Evolutionary conservation across 345 rosid genomes (phyloP).

Genomic region (Cardamine occulta): DNA sequence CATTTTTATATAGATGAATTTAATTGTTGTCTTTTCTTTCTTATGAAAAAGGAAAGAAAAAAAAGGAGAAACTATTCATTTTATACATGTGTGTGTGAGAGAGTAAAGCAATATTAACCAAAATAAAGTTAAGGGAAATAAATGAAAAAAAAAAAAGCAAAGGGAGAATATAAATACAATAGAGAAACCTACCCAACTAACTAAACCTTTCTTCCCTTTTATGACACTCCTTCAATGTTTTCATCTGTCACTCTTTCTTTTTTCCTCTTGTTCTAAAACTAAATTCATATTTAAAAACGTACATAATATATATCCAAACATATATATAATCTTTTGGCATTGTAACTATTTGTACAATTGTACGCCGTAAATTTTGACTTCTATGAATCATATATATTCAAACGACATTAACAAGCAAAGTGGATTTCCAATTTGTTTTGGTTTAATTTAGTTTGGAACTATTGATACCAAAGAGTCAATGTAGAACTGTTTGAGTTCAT

Average conservation of each 20-base stretch:
- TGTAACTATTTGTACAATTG: no score
- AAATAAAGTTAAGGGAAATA: slow-evolving; percentile 42
- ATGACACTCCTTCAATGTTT: slow-evolving; percentile 84
- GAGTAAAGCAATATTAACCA: slow-evolving; percentile 29
- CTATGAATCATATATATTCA: background rate
- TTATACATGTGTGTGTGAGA: slow-evolving; percentile 48
- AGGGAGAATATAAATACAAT: slow-evolving; percentile 57
- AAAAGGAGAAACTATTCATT: slow-evolving; percentile 36
- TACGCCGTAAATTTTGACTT: background rate
- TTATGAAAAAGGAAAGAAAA: background rate
- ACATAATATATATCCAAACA: background rate
- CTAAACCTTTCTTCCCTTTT: slow-evolving; percentile 58
- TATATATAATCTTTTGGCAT: background rate
- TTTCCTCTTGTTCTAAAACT: slow-evolving; percentile 9
- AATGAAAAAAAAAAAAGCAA: slow-evolving; percentile 18
- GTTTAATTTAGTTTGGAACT: slow-evolving; percentile 13
- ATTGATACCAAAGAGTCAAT: slow-evolving; percentile 9
- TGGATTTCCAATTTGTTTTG: background rate
- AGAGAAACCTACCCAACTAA: slow-evolving; percentile 77
- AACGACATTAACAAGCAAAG: background rate
- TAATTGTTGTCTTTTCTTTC: slow-evolving; percentile 36
- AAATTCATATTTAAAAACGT: background rate
- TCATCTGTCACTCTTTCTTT: slow-evolving; percentile 70
- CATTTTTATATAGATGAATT: slow-evolving; percentile 35
- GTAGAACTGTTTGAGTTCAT: background rate